Evolutionary conservation across 2,329 filamentous ascomycete species (phyloP), one percentile per base, ranked within the genome.

Genomic region (Trichophyton verrucosum): DNA sequence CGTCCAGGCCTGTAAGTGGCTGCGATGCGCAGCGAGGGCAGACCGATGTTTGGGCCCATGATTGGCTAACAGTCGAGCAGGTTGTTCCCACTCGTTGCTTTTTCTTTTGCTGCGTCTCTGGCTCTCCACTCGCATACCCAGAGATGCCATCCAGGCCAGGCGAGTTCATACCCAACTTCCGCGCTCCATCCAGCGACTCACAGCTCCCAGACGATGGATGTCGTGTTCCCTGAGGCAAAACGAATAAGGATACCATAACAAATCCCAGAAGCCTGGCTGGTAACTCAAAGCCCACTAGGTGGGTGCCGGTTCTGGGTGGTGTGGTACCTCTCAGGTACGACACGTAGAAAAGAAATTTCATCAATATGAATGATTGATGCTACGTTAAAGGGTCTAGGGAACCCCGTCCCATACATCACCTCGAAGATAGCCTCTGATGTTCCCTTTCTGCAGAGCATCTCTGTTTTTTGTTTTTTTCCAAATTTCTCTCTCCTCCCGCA

Each of bases 251-350:
- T 30, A 40, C 38, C 55, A 44, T 24, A 27, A 44, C 40, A 44
- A 44, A 44, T 44, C 44, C 57, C 40, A 46, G 40, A 30, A 9
- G 20, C 30, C 22, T 44, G 36, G 57, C 44, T 44, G 57, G n/a
- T 27, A 58, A 30, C 22, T 36, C 15, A 8, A 46, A 22, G 30
- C 33, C 27, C 55, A 42, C 56, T 22, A 8, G 56, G 36, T 44
- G 36, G 56, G 30, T 44, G 20, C 38, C 3, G 7, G n/a, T n/a
- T 44, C 33, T n/a, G 40, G 36, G 20, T 49, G 42, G 27, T 49
- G 40, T 59, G 40, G 20, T 59, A 13, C 57, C 40, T 49, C 36
- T 49, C 57, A 59, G 57, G 57, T 38, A 59, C 57, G 57, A 59
- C 57, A 59, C 57, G 57, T 51, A 59, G 24, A 27, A n/a, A 44